Base-by-base conservation (phyloP, 2,329 filamentous ascomycete species). In the Cordyceps cicadae region DNA sequence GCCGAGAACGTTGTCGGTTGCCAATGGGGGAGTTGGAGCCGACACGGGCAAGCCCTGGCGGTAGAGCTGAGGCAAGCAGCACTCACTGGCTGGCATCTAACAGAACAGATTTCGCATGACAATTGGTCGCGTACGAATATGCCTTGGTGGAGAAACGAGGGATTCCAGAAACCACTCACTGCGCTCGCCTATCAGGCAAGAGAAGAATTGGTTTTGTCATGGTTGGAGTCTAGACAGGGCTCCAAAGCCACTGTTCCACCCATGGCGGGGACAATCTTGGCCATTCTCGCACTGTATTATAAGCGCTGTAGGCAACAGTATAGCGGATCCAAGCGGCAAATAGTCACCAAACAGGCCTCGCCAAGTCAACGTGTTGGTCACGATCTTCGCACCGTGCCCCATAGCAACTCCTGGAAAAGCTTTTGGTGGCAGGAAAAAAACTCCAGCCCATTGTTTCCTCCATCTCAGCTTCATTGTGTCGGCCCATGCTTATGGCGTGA, bases 401-500 rank as follows among this genome's bases (percentile, higher is more conserved):
- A 54, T 60, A 43, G 17, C 3, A n/a, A 41, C 50, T 41, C 29
- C 45, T 50, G 45, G 43, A 54, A 54, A 49, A 45, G 46, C n/a
- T 43, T 43, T 52, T 48, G 6, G 26, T 34, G 56, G 50, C 49
- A 32, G 46, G 34, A 37, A 55, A 59, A 54, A 59, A 63, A 60
- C 63, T 59, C 15, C 14, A 39, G 24, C 45, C 61, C 12, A 34
- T 9, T 15, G 50, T 34, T 59, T 52, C 60, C 59, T 63, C 39
- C 39, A 43, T 43, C 39, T n/a, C 39, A 53, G 59, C 65, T 66
- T 66, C 67, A 63, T 50, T 15, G 37, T 59, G 57, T 66, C 63
- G 64, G 62, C 60, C 52, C 53, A 32, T 45, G 45, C 61, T 15
- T 53, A 62, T 54, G 62, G 69, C 67, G 68, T 66, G 65, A 69